Base-by-base conservation (phyloP, 1,139 yeast genomes). In the Suhomyces wounanorum region DNA sequence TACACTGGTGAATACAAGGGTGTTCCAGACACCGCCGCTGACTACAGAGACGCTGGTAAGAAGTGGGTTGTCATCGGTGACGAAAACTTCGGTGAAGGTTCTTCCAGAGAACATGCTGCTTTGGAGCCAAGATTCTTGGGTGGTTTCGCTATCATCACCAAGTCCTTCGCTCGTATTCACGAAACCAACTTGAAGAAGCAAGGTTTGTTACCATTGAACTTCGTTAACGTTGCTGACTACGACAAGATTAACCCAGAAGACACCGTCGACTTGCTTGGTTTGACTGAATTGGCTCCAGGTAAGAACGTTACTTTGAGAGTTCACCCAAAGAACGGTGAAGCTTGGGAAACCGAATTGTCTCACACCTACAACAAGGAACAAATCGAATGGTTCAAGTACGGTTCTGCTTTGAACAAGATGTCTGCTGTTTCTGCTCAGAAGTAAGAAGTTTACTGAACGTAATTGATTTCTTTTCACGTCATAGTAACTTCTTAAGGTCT, bases 41-140 rank as follows among this genome's bases (percentile, higher is more conserved):
- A 84, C 71, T 94, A 91, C 92, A 89, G 97, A 81, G 96, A 90
- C 72, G 76, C 85, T 63, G 96, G 96, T 67, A 79, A 85, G 71
- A 84, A 79, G 69, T 94, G 99, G 99, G 97, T 92, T 76, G 99
- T 94, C 61, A 84, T 94, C 71, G 99, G 98, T 79, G 99, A 91
- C 73, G 97, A 94, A 78, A 94, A 94, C 83, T 89, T 91, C 68
- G 99, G 99, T 83, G 99, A 94, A 82, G 99, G 99, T 81, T 94
- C 99, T 56, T 92, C 98, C 66, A 91, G 99, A 85, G 99, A 94
- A 81, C 99, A 94, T 75, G 99, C 99, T 70, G 99, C 99, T 65
- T 86, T 94, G 72, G 97, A 92, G 83, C 99, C 99, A 79, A 89
- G 99, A 83, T 94, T 79, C 94, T 84, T 94, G 70, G 99, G 99